phyloP scores from a whole-genome alignment of 805 yeast species.

The Metschnikowia colocasiae region DNA sequence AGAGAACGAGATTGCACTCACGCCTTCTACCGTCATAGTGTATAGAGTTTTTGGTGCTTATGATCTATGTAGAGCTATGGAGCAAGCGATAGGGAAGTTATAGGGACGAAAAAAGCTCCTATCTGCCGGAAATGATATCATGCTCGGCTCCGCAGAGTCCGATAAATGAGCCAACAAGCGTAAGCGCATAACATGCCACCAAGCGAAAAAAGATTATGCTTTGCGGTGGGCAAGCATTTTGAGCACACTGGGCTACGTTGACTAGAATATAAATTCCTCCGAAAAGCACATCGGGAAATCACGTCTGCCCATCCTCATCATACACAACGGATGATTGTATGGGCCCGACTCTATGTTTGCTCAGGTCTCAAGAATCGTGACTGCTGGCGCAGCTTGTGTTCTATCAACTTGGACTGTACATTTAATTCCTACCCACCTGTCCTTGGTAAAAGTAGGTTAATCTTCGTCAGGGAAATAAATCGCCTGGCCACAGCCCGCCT shows the following conservation, averaged over 20 bases:
- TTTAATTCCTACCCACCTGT: not conserved
- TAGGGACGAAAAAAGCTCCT: slow-evolving; percentile 5
- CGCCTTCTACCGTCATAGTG: slow-evolving; percentile 21
- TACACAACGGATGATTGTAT: not conserved
- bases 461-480: not conserved
- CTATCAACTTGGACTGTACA: not conserved
- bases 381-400: not conserved
- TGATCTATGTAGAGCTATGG: not conserved
- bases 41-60: not conserved
- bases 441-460: not conserved
- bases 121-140: slow-evolving; percentile 9
- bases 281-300: not conserved
- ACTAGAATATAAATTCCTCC: no score
- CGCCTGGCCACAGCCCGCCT: not conserved
- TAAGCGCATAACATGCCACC: slow-evolving; percentile 3
- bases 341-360: not conserved
- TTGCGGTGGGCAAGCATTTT: not conserved
- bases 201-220: not conserved
- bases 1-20: slow-evolving; percentile 60
- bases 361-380: not conserved
- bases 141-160: slow-evolving; percentile 20
- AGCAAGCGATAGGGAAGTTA: slow-evolving; percentile 6
- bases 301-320: not conserved
- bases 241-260: not conserved
- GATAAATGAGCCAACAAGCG: slow-evolving; percentile 6